Base-by-base conservation (phyloP, 345 rosid species). In the Populus tremula region DNA sequence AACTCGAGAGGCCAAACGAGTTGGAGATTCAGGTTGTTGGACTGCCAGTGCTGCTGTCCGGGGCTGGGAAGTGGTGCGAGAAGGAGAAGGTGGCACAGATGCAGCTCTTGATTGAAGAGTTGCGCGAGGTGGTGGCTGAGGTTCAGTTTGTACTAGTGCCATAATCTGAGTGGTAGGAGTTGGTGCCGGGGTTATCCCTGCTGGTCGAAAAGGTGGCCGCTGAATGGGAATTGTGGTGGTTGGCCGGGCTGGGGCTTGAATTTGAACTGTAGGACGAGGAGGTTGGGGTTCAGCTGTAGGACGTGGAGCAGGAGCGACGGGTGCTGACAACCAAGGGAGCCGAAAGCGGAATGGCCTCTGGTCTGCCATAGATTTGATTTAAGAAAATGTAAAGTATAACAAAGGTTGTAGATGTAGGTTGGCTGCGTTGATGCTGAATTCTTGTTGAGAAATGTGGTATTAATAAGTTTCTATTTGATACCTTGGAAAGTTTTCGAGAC, bases 311-410 rank as follows among this genome's bases (percentile, higher is more conserved):
- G 70, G 59, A 31, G 72, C 6, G 4, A 1, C 13, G 5, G 64
- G 66, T 35, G 85, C 76, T 6, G 87, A 67, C 29, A 84, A 80
- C 95, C 95, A 91, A 36, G 95, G 93, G 61, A 91, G 85, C 54
- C 88, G 84, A 77, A 87, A 87, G 25, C 91, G 89, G 69, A 87
- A 85, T 71, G 70, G 87, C 77, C 88, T 83, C 69, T 76, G 86
- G 0, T 88, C 88, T 31, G 84, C 84, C 92, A 89, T 88, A 14
- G 76, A 5, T 82, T 12, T 72, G 33, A 17, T 33, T 11, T 8
- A 71, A 4, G 31, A 75, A 11, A 65, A 21, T 4, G 14, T 23
- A 2, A 9, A 50, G 17, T 41, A 27, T 6, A 49, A 39, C 38
- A 33, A 29, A 41, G 49, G 38, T 29, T 38, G 12, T 31, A 61